phyloP scores from a whole-genome alignment of 441 rosid genomes.

The Isatis lusitanica region DNA sequence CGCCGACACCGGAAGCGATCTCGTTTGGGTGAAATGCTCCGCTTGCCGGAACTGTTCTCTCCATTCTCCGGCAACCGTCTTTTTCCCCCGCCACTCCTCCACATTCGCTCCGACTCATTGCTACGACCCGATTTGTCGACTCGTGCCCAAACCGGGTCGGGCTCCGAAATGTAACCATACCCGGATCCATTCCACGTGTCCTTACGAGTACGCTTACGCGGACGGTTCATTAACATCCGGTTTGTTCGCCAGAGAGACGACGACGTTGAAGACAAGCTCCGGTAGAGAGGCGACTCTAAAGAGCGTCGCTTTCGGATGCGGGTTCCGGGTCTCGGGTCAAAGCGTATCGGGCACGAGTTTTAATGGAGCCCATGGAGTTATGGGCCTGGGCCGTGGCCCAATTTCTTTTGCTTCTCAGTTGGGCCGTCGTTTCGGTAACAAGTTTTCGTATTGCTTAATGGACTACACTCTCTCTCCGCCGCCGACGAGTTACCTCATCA shows the following conservation, averaged over 20 bases:
- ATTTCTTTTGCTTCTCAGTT: constrained; percentile 75
- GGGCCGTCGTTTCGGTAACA: constrained; percentile 71
- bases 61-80: constrained; percentile 54
- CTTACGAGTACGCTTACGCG: constrained; percentile 64
- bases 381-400: constrained; percentile 82
- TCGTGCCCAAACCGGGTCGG: constrained; percentile 57
- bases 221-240: constrained; percentile 71
- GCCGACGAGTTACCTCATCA: constrained; percentile 69
- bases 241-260: constrained; percentile 62
- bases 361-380: constrained; percentile 73
- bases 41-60: constrained; percentile 66
- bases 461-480: constrained; percentile 82
- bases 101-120: constrained; percentile 73
- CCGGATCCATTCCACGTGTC: constrained; percentile 72
- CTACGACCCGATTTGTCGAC: constrained; percentile 49
- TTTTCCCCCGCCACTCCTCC: constrained; percentile 71
- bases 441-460: constrained; percentile 79
- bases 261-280: constrained; percentile 56
- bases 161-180: constrained; percentile 53
- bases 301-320: constrained; percentile 68
- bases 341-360: constrained; percentile 62
- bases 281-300: constrained; percentile 42
- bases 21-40: constrained; percentile 79
- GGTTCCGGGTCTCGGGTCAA: constrained; percentile 69
- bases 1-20: constrained; percentile 85